Conservation (phyloP, 495 filamentous ascomycete genomes). For the Aspergillus biplanus region DNA sequence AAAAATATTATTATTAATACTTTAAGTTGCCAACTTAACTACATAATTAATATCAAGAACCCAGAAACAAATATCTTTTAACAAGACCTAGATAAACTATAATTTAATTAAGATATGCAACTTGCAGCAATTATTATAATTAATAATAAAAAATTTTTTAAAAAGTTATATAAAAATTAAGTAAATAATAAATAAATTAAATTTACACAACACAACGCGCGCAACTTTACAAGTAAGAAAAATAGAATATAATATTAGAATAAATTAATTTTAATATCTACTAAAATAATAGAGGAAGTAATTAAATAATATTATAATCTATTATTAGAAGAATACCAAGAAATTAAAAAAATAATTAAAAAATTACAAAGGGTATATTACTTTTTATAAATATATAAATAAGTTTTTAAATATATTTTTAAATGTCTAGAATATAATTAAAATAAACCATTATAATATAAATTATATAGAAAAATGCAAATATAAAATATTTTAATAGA, state of each 20-base stretch:
- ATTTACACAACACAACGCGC: too few species aligned
- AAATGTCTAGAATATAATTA: background rate
- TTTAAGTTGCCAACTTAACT: constrained; percentile 1
- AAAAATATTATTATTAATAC: constrained; percentile 1
- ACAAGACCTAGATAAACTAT: constrained; percentile 2
- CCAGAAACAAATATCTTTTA: background rate
- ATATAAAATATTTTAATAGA: too few species aligned
- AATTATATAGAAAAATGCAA: too few species aligned
- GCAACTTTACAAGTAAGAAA: too few species aligned
- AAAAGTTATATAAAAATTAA: background rate
- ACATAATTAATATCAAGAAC: background rate
- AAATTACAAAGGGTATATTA: background rate
- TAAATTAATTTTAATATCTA: too few species aligned
- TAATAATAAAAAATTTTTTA: background rate
- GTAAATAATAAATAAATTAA: too few species aligned
- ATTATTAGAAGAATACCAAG: too few species aligned
- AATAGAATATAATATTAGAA: too few species aligned
- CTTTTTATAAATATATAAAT: background rate
- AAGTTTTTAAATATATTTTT: too few species aligned
- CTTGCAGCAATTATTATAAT: background rate
- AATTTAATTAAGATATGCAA: background rate
- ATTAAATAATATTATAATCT: background rate
- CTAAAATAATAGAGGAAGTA: too few species aligned
- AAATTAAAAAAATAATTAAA: too few species aligned
- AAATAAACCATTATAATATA: background rate